A percentile compares a stretch with the other conserved stretches of the same genome.
These are phyloP conservation scores for Cucurbita maxima DNA, from an alignment of 306 rosid genomes.

Conservation along the genomic window DNA sequence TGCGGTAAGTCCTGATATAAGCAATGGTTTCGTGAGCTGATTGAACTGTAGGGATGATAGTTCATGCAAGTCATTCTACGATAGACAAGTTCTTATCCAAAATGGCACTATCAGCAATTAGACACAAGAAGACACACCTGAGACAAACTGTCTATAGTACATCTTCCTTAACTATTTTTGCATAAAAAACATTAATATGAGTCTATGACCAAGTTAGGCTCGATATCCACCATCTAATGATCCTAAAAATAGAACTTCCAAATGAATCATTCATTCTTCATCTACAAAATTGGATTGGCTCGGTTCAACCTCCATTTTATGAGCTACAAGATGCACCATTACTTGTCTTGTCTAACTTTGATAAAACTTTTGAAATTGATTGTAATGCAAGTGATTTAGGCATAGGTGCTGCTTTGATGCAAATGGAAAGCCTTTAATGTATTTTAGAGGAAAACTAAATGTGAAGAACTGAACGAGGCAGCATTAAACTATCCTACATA, in stretches of 20 bases:
- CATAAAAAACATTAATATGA: not conserved
- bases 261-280: too few relatives aligned
- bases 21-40: conserved; percentile 4
- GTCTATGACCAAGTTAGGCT: not conserved
- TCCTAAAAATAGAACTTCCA: not conserved
- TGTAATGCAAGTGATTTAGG: too few relatives aligned
- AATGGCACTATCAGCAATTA: not conserved
- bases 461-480: too few relatives aligned
- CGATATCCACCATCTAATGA: not conserved
- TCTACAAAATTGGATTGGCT: too few relatives aligned
- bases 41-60: not conserved
- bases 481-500: too few relatives aligned
- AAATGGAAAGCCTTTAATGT: too few relatives aligned
- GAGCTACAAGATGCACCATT: too few relatives aligned
- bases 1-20: conserved; percentile 73
- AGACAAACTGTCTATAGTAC: not conserved
- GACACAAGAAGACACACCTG: not conserved
- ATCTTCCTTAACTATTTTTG: not conserved
- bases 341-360: too few relatives aligned
- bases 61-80: not conserved
- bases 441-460: too few relatives aligned
- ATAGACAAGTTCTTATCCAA: not conserved
- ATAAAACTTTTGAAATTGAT: too few relatives aligned
- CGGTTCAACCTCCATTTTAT: too few relatives aligned
- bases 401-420: too few relatives aligned